These are phyloP conservation scores for Lasiosphaeriaceae sp. DNA, from an alignment of 495 filamentous ascomycete genomes.

Conservation along the genomic window DNA sequence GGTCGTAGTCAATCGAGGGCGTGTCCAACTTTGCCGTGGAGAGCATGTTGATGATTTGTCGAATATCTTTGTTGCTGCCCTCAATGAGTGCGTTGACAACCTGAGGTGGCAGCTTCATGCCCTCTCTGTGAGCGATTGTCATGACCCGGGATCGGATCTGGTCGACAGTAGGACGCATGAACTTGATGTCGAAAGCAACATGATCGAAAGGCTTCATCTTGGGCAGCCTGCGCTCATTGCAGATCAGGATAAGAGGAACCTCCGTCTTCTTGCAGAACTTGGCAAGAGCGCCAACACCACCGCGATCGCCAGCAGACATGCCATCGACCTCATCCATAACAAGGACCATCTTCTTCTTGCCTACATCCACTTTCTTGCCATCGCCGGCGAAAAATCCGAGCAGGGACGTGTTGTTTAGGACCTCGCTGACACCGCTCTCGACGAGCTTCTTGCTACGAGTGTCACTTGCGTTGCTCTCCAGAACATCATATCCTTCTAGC, in stretches of 20 bases:
- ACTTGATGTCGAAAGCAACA: constrained; percentile 78
- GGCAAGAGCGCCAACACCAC: constrained; percentile 91
- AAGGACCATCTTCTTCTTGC: constrained; percentile 87
- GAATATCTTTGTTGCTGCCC: constrained; percentile 90
- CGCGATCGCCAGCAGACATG: constrained; percentile 96
- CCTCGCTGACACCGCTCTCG: constrained; percentile 77
- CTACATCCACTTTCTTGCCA: constrained; percentile 70
- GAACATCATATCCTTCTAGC: constrained; percentile 85
- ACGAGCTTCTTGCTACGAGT: constrained; percentile 97
- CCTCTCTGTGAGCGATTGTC: constrained; percentile 91
- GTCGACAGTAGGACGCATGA: constrained; percentile 82
- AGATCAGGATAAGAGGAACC: constrained; percentile 94
- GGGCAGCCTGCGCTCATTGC: constrained; percentile 85
- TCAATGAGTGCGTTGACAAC: constrained; percentile 96
- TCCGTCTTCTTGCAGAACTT: constrained; percentile 91
- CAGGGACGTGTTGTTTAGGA: constrained; percentile 89
- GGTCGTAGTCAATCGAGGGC: constrained; percentile 69
- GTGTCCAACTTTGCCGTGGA: constrained; percentile 88
- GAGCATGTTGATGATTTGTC: constrained; percentile 98
- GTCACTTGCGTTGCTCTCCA: constrained; percentile 96
- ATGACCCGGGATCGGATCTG: constrained; percentile 85
- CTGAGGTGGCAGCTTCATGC: constrained; percentile 74
- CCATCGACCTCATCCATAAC: constrained; percentile 99
- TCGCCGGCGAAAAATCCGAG: constrained; percentile 88
- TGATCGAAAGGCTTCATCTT: constrained; percentile 98